A percentile compares a stretch with the other conserved stretches of the same genome.
Conservation (phyloP, 2,329 filamentous ascomycete genomes). For the Penicillium sp. region DNA sequence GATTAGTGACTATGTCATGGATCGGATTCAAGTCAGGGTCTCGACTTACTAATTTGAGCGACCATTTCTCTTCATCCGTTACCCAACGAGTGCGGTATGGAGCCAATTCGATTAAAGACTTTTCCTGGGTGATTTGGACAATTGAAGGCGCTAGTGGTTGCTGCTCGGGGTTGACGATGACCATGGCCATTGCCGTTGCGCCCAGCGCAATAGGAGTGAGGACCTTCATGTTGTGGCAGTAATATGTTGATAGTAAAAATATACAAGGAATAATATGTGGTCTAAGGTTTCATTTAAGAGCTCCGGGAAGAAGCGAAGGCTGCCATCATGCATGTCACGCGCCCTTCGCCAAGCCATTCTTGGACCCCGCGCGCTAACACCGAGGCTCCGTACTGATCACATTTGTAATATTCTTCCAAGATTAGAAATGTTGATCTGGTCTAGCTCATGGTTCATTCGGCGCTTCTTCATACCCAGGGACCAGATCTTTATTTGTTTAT, state of each 20-base stretch:
- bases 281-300: slow-evolving; percentile 12
- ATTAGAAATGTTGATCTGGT: not conserved
- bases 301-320: slow-evolving; percentile 5
- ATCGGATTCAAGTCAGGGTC: not conserved
- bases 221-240: slow-evolving; percentile 37
- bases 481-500: not conserved
- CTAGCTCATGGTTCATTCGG: not conserved
- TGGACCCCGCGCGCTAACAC: slow-evolving; percentile 22
- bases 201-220: slow-evolving; percentile 33
- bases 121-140: slow-evolving; percentile 31
- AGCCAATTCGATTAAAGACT: slow-evolving; percentile 76
- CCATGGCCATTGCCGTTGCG: slow-evolving; percentile 35
- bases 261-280: not conserved
- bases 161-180: slow-evolving; percentile 33
- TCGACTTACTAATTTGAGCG: slow-evolving; percentile 67
- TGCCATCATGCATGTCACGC: slow-evolving; percentile 15
- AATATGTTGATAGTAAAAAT: slow-evolving; percentile 3
- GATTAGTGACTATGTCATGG: slow-evolving; percentile 1
- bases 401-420: not conserved
- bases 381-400: slow-evolving; percentile 3
- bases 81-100: slow-evolving; percentile 82
- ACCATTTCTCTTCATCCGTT: slow-evolving; percentile 94
- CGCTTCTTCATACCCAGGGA: not conserved
- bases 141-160: slow-evolving; percentile 26
- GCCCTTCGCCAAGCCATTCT: slow-evolving; percentile 23